phyloP scores from a whole-genome alignment of 1,284 basidiomycete genomes.

The Boletus hoseneyae region DNA sequence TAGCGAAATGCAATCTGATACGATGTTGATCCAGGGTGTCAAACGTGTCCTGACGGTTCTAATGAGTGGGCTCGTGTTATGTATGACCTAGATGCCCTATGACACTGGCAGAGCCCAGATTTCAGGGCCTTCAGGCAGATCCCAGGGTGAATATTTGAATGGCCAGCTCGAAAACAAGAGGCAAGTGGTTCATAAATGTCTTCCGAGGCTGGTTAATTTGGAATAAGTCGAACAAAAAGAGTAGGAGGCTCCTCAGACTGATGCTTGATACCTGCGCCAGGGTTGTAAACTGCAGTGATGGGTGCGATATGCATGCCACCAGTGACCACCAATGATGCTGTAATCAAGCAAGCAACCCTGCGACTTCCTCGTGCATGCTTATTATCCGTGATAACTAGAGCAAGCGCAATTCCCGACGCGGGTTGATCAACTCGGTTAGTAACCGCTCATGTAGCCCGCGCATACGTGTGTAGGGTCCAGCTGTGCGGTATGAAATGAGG shows the following conservation, averaged over 20 bases:
- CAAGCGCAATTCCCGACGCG: conserved; percentile 1
- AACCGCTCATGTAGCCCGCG: background rate
- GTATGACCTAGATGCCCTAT: too few relatives aligned
- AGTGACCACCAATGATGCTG: conserved; percentile 1
- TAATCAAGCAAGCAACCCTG: conserved; percentile 10
- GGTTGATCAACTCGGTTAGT: conserved; percentile 2
- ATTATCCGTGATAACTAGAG: conserved; percentile 1
- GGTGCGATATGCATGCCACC: background rate
- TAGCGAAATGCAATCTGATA: background rate
- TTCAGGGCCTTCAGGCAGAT: too few relatives aligned
- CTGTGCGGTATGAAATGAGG: conserved; percentile 8
- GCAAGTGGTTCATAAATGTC: background rate
- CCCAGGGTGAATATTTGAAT: too few relatives aligned
- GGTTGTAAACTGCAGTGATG: background rate
- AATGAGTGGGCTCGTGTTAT: too few relatives aligned
- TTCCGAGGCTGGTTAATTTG: background rate
- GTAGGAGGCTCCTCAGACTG: background rate
- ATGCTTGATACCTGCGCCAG: background rate
- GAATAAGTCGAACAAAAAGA: background rate
- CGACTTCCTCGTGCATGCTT: conserved; percentile 14
- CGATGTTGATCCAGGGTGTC: background rate
- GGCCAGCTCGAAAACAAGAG: background rate
- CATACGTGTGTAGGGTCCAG: conserved; percentile 20
- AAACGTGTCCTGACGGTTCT: too few relatives aligned
- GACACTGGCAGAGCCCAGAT: too few relatives aligned